phyloP scores from a whole-genome alignment of 83 land plant genomes.

The Larix sibirica region DNA sequence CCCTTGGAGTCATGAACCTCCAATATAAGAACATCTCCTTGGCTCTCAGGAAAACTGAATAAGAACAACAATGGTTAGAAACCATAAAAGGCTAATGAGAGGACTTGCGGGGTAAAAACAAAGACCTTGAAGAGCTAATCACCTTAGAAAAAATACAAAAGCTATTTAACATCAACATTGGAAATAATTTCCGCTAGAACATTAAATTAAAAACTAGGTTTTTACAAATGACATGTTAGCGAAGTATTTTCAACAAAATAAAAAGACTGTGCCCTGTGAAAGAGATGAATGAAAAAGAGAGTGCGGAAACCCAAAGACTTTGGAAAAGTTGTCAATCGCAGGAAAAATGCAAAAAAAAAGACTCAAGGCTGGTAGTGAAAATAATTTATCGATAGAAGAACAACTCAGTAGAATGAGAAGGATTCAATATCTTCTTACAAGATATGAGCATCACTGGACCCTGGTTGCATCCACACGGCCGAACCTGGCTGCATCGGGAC shows the following conservation, averaged over 20 bases:
- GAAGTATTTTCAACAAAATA: not conserved
- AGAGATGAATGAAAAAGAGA: not conserved
- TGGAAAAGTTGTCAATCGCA: not conserved
- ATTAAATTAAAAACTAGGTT: not conserved
- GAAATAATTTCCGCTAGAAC: not conserved
- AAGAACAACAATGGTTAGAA: constrained; percentile 5
- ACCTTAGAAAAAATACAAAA: not conserved
- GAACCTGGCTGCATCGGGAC: constrained; percentile 27
- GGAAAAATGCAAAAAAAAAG: not conserved
- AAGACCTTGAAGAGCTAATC: not conserved
- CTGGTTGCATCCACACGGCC: constrained; percentile 69
- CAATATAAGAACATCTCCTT: constrained; percentile 72
- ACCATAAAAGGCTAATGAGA: not conserved
- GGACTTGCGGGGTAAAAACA: not conserved
- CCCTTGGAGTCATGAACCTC: constrained; percentile 73
- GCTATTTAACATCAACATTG: not conserved
- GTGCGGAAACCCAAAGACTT: not conserved
- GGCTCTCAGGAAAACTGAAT: constrained; percentile 83
- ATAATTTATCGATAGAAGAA: not conserved
- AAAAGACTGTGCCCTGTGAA: not conserved
- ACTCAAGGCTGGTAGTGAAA: not conserved
- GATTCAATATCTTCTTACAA: constrained; percentile 59
- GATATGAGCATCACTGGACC: constrained; percentile 75
- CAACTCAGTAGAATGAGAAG: not conserved
- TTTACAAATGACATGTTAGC: not conserved